A percentile compares a stretch with the other conserved stretches of the same genome.
Conservation (phyloP, 805 yeast species). For the Pichia ethanolica region DNA sequence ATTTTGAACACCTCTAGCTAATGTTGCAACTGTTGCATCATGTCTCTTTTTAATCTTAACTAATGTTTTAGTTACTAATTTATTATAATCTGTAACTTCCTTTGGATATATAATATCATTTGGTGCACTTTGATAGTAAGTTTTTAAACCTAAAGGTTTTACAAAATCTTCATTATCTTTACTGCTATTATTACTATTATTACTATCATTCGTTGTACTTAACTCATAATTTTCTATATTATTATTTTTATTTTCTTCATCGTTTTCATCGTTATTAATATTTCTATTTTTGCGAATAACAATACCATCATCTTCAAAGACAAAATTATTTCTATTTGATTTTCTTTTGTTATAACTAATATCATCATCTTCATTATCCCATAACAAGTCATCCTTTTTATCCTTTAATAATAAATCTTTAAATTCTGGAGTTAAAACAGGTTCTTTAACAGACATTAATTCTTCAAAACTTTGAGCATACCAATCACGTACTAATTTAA, state of each 20-base stretch:
- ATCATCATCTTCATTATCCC: slow-evolving; percentile 1
- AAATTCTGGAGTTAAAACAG: slow-evolving; percentile 34
- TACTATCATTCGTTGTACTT: neutral
- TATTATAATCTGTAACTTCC: slow-evolving; percentile 67
- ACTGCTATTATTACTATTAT: neutral
- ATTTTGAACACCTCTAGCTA: slow-evolving; percentile 87
- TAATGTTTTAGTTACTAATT: slow-evolving; percentile 55
- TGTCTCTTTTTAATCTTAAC: slow-evolving; percentile 73
- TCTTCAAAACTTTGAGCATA: slow-evolving; percentile 87
- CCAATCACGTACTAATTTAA: slow-evolving; percentile 75
- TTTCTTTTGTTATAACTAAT: neutral
- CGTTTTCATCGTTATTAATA: slow-evolving; percentile 5
- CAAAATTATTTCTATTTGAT: slow-evolving; percentile 8
- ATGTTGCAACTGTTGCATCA: slow-evolving; percentile 88
- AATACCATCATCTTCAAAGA: slow-evolving; percentile 44
- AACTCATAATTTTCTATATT: neutral
- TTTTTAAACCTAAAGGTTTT: slow-evolving; percentile 11
- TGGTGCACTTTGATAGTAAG: slow-evolving; percentile 40
- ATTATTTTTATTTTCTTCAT: neutral
- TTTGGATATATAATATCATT: slow-evolving; percentile 55
- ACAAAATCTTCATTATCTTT: slow-evolving; percentile 8
- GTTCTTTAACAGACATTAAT: slow-evolving; percentile 56
- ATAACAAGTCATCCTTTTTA: slow-evolving; percentile 28
- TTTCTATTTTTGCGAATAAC: slow-evolving; percentile 18
- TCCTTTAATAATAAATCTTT: slow-evolving; percentile 24